A percentile compares a stretch with the other conserved stretches of the same genome.
phyloP scores from a whole-genome alignment of 2,329 filamentous ascomycete genomes.

The Neopestalotiopsis rosae region DNA sequence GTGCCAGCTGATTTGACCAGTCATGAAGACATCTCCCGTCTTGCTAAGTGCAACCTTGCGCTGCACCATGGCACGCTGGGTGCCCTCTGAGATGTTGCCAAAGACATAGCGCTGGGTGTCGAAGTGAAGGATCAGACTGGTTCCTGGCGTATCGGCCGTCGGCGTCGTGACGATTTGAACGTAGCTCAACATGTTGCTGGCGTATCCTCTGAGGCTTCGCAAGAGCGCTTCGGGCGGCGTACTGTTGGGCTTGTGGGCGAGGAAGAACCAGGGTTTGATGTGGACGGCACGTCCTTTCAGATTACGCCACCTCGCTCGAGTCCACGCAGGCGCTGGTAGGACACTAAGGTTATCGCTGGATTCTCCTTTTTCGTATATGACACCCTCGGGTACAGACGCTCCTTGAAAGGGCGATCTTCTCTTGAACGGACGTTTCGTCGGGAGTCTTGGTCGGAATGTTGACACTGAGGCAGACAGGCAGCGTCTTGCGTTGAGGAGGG shows the following conservation, averaged over 20 bases:
- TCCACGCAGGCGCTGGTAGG: neutral
- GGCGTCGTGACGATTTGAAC: slow-evolving; percentile 81
- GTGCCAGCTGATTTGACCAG: slow-evolving; percentile 77
- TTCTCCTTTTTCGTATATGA: neutral
- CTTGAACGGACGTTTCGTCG: neutral
- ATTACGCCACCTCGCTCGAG: neutral
- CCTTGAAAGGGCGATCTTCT: neutral
- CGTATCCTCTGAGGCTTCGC: slow-evolving; percentile 1
- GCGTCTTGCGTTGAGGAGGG: neutral
- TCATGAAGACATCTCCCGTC: slow-evolving; percentile 80
- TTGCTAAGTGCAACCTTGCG: slow-evolving; percentile 69
- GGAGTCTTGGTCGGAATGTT: neutral
- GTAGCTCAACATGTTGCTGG: slow-evolving; percentile 70
- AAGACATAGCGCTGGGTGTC: slow-evolving; percentile 85
- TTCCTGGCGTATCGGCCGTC: slow-evolving; percentile 86
- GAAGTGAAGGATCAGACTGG: slow-evolving; percentile 78
- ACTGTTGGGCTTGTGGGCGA: neutral
- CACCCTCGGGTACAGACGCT: neutral
- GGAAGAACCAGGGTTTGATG: neutral
- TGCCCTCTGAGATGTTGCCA: slow-evolving; percentile 82
- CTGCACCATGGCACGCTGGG: slow-evolving; percentile 77
- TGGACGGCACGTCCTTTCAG: neutral
- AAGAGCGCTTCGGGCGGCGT: neutral
- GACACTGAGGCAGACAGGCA: neutral
- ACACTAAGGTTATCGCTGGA: neutral